Base-by-base conservation (phyloP, 306 rosid species). In the Dryas drummondii region DNA sequence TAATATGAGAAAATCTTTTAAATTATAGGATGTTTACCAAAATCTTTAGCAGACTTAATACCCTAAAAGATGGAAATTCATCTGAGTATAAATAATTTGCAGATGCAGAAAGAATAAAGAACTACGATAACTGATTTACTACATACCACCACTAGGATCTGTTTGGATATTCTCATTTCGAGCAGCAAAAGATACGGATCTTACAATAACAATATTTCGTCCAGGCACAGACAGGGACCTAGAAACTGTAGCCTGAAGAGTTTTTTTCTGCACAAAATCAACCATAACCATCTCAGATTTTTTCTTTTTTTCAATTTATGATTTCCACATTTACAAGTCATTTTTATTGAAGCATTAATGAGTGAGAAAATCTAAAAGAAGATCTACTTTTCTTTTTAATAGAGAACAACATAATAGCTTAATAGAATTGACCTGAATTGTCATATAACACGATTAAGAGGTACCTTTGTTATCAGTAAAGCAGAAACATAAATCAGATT, bases 151-250 rank as follows among this genome's bases (percentile, higher is more conserved):
- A 65, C 82, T 81, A 73, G 84, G 26, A 82, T 89, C 91, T 74
- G 84, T 68, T 65, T 72, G 80, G 26, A 71, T 82, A 14, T 78
- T 90, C 69, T 76, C 96, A 67, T 17, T 76, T 16, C 79, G 91
- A 67, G 78, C 63, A 59, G 86, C 80, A 58, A 91, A 90, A 11
- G 97, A 94, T 72, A 88, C 54, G 22, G 98, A 94, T 82, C 98
- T 91, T 68, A 91, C 91, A 74, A 91, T 86, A 72, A 94, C 89
- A 62, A 88, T 80, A 79, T 86, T 91, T 80, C 86, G 79, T 72
- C 85, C 92, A 52, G 98, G 97, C 73, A 94, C 80, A 12, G 98
- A 88, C 48, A 94, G 87, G 81, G 97, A 94, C 85, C 98, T 90
- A 66, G 97, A 91, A 81, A 94, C 96, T 81, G 86, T 80, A 45